Base-by-base conservation (phyloP, 306 rosid genomes). In the Oemleria cerasiformis region DNA sequence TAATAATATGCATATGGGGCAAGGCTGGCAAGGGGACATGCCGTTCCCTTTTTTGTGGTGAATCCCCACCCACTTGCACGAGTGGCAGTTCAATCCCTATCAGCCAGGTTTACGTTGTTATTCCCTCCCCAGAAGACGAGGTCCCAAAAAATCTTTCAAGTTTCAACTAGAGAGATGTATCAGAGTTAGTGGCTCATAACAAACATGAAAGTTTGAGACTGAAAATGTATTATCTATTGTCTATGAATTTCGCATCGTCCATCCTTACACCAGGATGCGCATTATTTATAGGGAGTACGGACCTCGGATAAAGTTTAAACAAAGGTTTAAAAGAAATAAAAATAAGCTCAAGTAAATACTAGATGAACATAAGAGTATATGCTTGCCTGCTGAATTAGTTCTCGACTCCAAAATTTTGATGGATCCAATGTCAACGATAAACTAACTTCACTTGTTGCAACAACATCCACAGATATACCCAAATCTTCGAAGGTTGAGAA, bases 391-490 rank as follows among this genome's bases (percentile, higher is more conserved):
- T 81, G 97, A 79, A 91, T 91, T 53, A 91, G 84, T 77, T 88
- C 97, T 79, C 97, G 85, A 82, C 97, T 91, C 97, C 95, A 91
- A 61, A 91, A 85, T 81, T 88, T 91, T 43, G 97, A 91, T 42
- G 97, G 97, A 85, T 91, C 97, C 83, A 91, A 70, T 39, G 97
- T 91, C 85, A 88, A 80, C 70, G 97, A 91, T 82, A 91, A 84
- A 82, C 97, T 91, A 69, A 91, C 97, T 83, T 91, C 97, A 75
- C 95, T 91, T 12, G 97, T 91, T 68, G 97, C 97, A 56, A 91
- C 95, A 70, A 91, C 95, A 79, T 91, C 97, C 53, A 91, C 92
- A 23, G 97, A 91, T 81, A 91, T 91, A 67, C 95, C 97, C 77
- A 91, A 79, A 73, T 85, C 92, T 80, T 91, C 95, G 15, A 91